Evolutionary conservation across 1,284 basidiomycete genomes (phyloP).

Genomic region (Tilletia caries): DNA sequence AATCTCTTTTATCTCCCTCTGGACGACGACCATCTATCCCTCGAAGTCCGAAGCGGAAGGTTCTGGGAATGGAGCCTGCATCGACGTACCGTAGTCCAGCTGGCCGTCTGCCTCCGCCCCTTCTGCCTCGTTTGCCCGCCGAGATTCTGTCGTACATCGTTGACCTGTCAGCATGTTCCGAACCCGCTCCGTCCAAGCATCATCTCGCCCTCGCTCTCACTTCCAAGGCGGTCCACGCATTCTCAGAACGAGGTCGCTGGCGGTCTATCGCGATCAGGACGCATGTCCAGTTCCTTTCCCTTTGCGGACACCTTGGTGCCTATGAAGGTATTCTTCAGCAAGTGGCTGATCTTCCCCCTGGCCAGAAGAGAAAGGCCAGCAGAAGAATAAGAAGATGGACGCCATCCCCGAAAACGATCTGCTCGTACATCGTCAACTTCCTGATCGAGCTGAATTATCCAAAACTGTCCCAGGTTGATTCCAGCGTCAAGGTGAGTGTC

Average conservation of each 20-base stretch:
- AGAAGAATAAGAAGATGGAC: neutral
- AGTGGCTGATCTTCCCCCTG: neutral
- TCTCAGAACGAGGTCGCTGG: neutral
- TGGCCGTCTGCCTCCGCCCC: neutral
- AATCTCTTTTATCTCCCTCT: too few relatives aligned
- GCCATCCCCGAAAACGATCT: neutral
- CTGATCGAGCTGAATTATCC: neutral
- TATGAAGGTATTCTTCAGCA: neutral
- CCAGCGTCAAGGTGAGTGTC: too few relatives aligned
- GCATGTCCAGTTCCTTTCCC: neutral
- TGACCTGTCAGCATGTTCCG: neutral
- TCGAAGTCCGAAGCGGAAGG: too few relatives aligned
- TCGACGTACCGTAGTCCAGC: too few relatives aligned
- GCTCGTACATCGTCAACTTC: neutral
- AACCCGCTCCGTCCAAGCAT: neutral
- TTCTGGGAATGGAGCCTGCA: too few relatives aligned
- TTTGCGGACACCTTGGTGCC: neutral
- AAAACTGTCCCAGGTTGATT: too few relatives aligned
- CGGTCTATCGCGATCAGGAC: neutral
- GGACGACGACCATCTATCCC: too few relatives aligned
- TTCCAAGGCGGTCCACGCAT: neutral
- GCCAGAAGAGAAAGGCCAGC: neutral
- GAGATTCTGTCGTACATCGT: neutral
- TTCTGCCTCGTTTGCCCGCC: neutral
- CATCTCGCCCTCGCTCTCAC: neutral